Percentiles rank a stretch among this genome's conserved stretches.
phyloP scores from a whole-genome alignment of 179 eudicot species.

The Beta lomatogona region DNA sequence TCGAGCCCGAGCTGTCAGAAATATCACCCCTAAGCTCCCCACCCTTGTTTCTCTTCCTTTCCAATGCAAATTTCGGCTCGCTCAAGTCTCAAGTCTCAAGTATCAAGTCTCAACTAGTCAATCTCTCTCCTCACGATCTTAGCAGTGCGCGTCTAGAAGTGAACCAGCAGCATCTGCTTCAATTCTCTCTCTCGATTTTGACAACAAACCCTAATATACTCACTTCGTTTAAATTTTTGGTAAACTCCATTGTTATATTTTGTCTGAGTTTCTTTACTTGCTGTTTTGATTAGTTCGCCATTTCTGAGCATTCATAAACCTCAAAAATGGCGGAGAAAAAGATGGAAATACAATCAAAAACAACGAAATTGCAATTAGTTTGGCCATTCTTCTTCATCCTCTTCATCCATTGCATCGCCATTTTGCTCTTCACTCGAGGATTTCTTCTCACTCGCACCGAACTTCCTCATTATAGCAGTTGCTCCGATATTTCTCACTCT shows the following conservation, averaged over 20 bases:
- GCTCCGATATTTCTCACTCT: conserved; percentile 62
- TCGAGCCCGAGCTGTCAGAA: no score
- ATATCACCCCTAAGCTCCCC: no score
- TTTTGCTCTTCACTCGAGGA: conserved; percentile 78
- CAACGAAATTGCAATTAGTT: conserved; percentile 37
- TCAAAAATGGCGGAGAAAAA: not conserved
- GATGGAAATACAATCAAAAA: not conserved
- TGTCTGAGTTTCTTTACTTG: not conserved
- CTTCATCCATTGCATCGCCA: conserved; percentile 56
- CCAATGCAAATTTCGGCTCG: no score
- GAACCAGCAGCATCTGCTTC: no score
- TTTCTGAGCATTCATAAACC: not conserved
- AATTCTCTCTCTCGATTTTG: no score
- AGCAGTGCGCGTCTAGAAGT: no score
- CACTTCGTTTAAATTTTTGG: not conserved
- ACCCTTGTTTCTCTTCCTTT: no score
- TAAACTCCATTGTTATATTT: not conserved
- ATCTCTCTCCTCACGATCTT: no score
- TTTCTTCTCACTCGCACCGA: conserved; percentile 95
- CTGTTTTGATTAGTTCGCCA: not conserved
- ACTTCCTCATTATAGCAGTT: conserved; percentile 71
- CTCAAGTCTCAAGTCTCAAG: no score
- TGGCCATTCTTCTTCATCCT: conserved; percentile 50
- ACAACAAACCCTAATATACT: not conserved
- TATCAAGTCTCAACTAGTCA: no score